Evolutionary conservation across 257 asterid species (phyloP).

Genomic region (Nicotiana attenuata): DNA sequence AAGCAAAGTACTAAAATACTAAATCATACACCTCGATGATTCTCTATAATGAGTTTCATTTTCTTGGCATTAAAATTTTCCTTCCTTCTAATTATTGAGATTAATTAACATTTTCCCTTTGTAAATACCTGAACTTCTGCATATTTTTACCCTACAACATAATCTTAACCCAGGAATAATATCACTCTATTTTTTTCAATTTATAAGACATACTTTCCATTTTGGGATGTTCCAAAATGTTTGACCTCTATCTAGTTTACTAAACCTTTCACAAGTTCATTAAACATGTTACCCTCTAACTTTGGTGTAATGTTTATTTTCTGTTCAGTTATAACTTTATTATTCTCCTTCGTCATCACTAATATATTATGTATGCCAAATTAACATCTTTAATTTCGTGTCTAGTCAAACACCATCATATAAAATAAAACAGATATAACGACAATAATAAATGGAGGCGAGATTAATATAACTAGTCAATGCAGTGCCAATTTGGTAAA

Average conservation of each 20-base stretch:
- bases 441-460: background rate
- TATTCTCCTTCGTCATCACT: no score
- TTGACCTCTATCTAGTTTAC: background rate
- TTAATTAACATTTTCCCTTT: background rate
- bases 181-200: background rate
- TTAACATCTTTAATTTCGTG: no score
- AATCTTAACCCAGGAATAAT: background rate
- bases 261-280: no score
- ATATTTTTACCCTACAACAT: background rate
- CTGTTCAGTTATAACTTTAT: no score
- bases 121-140: background rate
- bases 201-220: background rate
- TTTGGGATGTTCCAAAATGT: background rate
- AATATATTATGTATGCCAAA: background rate
- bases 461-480: background rate
- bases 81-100: no score
- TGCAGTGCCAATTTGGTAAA: background rate
- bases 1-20: constrained; percentile 10
- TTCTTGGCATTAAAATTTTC: background rate
- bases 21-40: constrained; percentile 2
- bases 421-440: background rate
- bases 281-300: no score
- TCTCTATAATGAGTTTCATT: background rate
- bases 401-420: background rate
- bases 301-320: no score